phyloP scores from a whole-genome alignment of 768 basidiomycete species.

The Lentinula aciculospora region DNA sequence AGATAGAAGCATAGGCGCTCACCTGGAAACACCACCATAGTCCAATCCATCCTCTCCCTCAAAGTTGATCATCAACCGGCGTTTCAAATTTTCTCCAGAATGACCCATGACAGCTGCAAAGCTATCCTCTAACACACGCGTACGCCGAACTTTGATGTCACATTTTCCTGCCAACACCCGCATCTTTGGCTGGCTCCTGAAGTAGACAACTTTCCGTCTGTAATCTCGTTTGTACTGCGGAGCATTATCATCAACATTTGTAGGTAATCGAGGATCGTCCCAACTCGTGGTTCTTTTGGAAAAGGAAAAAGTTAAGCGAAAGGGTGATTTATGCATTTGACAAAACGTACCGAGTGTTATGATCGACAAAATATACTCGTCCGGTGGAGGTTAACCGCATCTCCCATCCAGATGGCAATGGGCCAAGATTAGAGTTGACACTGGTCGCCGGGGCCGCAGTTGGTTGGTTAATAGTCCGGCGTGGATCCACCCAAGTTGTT shows the following conservation, averaged over 20 bases:
- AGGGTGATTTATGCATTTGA: not conserved
- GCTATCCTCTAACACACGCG: slow-evolving; percentile 81
- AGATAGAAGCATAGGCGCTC: slow-evolving; percentile 10
- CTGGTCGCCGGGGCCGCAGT: slow-evolving; percentile 39
- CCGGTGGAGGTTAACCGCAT: slow-evolving; percentile 85
- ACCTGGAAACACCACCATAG: slow-evolving; percentile 75
- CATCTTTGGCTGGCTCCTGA: slow-evolving; percentile 86
- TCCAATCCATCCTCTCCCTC: slow-evolving; percentile 79
- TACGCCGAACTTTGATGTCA: slow-evolving; percentile 78
- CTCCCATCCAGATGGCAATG: slow-evolving; percentile 90
- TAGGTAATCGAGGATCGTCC: slow-evolving; percentile 89
- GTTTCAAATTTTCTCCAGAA: slow-evolving; percentile 65
- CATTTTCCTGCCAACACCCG: slow-evolving; percentile 74
- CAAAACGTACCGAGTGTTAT: slow-evolving; percentile 59
- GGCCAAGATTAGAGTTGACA: slow-evolving; percentile 61
- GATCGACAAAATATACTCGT: slow-evolving; percentile 90
- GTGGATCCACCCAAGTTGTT: slow-evolving; percentile 90
- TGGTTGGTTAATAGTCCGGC: slow-evolving; percentile 46
- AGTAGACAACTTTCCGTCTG: slow-evolving; percentile 86
- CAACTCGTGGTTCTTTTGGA: slow-evolving; percentile 63
- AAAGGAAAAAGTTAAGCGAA: not conserved
- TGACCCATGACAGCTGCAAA: slow-evolving; percentile 82
- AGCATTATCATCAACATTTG: slow-evolving; percentile 76
- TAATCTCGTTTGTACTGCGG: slow-evolving; percentile 97
- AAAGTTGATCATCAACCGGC: slow-evolving; percentile 67